These are phyloP conservation scores for Lentinus polychrous DNA, from an alignment of 1,284 basidiomycete genomes.

Conservation along the genomic window DNA sequence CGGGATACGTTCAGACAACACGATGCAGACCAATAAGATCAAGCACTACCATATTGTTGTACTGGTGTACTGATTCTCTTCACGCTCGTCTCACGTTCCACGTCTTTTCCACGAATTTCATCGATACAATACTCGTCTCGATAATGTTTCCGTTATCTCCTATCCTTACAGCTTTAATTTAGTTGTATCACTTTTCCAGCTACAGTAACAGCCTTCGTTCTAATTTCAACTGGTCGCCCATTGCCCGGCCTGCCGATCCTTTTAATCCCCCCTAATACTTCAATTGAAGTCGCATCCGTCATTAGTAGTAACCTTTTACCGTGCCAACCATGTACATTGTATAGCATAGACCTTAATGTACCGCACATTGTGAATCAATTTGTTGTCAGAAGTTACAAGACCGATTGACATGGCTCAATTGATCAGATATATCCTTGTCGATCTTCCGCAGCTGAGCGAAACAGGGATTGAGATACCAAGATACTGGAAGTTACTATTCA, in stretches of 20 bases:
- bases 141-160: constrained; percentile 6
- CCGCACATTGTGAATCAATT: too few relatives aligned
- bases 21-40: constrained; percentile 3
- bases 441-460: too few relatives aligned
- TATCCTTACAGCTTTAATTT: background rate
- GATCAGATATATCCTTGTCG: background rate
- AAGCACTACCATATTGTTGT: constrained; percentile 6
- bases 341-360: too few relatives aligned
- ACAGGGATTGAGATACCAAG: too few relatives aligned
- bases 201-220: constrained; percentile 3
- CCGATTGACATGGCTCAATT: background rate
- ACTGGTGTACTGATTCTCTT: constrained; percentile 1
- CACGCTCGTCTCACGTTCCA: constrained; percentile 1
- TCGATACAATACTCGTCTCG: background rate
- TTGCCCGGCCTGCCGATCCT: background rate
- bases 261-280: background rate
- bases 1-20: constrained; percentile 3
- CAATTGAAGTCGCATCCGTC: background rate
- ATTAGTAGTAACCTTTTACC: background rate
- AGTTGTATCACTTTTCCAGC: background rate
- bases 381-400: too few relatives aligned
- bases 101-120: constrained; percentile 3
- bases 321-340: background rate
- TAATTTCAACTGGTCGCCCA: constrained; percentile 1
- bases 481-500: background rate